Percentiles rank a stretch among this genome's conserved stretches.
These are phyloP conservation scores for Arxiozyma telluris DNA, from an alignment of 1,139 yeast genomes.

Conservation along the genomic window DNA sequence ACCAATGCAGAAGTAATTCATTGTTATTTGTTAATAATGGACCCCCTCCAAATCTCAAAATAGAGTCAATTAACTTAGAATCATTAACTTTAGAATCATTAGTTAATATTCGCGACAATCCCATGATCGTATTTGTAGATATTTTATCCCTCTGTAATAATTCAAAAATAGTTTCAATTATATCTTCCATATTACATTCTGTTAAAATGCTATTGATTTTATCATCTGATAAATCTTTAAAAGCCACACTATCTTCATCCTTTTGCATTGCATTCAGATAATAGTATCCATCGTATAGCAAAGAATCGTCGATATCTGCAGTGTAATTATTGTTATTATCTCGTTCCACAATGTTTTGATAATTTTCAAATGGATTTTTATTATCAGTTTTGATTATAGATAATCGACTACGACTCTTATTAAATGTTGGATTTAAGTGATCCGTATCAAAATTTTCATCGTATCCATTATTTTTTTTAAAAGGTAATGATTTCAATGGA, in stretches of 20 bases:
- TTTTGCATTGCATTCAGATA: slow-evolving; percentile 6
- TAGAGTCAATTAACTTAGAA: slow-evolving; percentile 14
- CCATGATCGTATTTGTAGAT: not conserved
- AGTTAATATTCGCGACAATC: slow-evolving; percentile 8
- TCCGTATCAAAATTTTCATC: not conserved
- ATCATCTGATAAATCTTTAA: not conserved
- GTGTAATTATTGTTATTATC: slow-evolving; percentile 1
- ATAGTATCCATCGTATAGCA: slow-evolving; percentile 8
- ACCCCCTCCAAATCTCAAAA: slow-evolving; percentile 24
- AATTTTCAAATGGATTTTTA: not conserved
- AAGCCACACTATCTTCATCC: not conserved
- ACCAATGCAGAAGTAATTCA: not conserved
- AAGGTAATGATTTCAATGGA: slow-evolving; percentile 4
- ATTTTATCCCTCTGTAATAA: not conserved
- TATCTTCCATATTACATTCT: slow-evolving; percentile 9
- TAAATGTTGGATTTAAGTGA: not conserved
- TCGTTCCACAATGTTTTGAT: not conserved
- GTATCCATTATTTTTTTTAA: not conserved
- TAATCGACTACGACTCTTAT: not conserved
- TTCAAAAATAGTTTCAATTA: slow-evolving; percentile 5
- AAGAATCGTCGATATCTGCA: slow-evolving; percentile 4
- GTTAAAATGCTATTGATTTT: slow-evolving; percentile 6
- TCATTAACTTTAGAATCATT: slow-evolving; percentile 16
- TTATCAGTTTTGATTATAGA: not conserved
- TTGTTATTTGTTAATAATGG: slow-evolving; percentile 10